These are phyloP conservation scores for Rhizopogon sp. DNA, from an alignment of 768 basidiomycete genomes.

Conservation along the genomic window DNA sequence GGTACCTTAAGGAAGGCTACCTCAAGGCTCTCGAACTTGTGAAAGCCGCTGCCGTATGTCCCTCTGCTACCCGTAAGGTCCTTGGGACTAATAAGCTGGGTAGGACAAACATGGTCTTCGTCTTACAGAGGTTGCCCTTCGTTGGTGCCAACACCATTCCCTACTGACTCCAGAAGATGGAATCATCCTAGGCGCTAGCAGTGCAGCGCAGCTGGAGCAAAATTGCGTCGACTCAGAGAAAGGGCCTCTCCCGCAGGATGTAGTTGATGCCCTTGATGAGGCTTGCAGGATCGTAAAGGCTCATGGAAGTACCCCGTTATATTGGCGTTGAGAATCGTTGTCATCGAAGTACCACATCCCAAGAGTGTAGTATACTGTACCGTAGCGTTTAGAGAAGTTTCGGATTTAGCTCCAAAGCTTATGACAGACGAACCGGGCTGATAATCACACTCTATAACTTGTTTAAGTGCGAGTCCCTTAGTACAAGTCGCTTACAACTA, in stretches of 20 bases:
- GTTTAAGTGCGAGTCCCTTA: too few species aligned
- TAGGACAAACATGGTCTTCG: constrained; percentile 43
- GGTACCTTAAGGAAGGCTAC: constrained; percentile 39
- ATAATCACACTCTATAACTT: too few species aligned
- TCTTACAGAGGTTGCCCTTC: constrained; percentile 49
- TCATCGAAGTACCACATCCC: background rate
- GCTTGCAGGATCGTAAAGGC: constrained; percentile 37
- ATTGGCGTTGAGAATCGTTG: constrained; percentile 29
- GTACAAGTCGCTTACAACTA: too few species aligned
- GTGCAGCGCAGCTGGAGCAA: constrained; percentile 36
- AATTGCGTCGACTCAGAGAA: constrained; percentile 44
- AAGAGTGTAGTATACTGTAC: too few species aligned
- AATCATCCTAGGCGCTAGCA: constrained; percentile 45
- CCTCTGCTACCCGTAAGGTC: background rate
- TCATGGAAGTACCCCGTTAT: constrained; percentile 27
- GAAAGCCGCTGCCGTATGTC: constrained; percentile 35
- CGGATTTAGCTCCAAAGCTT: too few species aligned
- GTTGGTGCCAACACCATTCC: constrained; percentile 62
- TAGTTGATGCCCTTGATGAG: constrained; percentile 46
- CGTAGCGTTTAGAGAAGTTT: too few species aligned
- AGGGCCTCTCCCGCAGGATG: constrained; percentile 49
- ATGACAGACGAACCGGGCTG: too few species aligned
- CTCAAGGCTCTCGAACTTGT: constrained; percentile 38
- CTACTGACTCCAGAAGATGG: constrained; percentile 38
- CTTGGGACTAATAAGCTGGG: background rate